A percentile compares a stretch with the other conserved stretches of the same genome.
phyloP scores from a whole-genome alignment of 2,329 filamentous ascomycete species.

The Ophiostoma angusticollis region DNA sequence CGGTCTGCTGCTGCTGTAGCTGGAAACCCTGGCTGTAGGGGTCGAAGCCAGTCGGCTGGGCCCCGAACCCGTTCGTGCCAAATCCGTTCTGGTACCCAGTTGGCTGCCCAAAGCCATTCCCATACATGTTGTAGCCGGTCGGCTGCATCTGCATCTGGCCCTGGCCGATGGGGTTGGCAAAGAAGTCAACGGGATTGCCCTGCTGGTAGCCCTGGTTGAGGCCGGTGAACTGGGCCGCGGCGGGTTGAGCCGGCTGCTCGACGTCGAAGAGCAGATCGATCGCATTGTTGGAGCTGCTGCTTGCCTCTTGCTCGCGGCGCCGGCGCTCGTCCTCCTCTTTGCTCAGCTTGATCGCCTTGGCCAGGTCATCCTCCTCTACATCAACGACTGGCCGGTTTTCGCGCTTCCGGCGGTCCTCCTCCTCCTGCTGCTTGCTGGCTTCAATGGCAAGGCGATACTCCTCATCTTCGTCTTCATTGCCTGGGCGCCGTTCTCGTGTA shows the following conservation, averaged over 20 bases:
- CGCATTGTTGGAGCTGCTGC: slow-evolving; percentile 16
- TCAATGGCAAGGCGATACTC: slow-evolving; percentile 87
- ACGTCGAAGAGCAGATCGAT: slow-evolving; percentile 75
- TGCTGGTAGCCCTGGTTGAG: slow-evolving; percentile 98
- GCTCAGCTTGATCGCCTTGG: slow-evolving; percentile 89
- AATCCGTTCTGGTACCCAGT: slow-evolving; percentile 52
- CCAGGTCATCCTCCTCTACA: slow-evolving; percentile 71
- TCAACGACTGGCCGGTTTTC: slow-evolving; percentile 43
- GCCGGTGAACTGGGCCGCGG: slow-evolving; percentile 56
- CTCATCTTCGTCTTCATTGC: slow-evolving; percentile 68
- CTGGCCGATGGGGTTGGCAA: slow-evolving; percentile 83
- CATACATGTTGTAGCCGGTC: slow-evolving; percentile 54
- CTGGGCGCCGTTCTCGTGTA: slow-evolving; percentile 35
- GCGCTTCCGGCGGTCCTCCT: slow-evolving; percentile 71
- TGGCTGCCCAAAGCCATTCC: slow-evolving; percentile 36
- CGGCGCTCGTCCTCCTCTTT: slow-evolving; percentile 88
- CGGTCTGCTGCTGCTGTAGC: slow-evolving; percentile 26
- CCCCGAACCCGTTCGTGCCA: slow-evolving; percentile 47
- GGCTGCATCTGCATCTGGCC: slow-evolving; percentile 64
- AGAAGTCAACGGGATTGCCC: slow-evolving; percentile 91
- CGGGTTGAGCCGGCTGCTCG: slow-evolving; percentile 37
- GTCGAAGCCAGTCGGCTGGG: slow-evolving; percentile 57
- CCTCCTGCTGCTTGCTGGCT: slow-evolving; percentile 88
- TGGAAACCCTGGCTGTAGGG: slow-evolving; percentile 41
- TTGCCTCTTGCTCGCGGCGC: slow-evolving; percentile 73